Percentiles rank a stretch among this genome's conserved stretches.
These are phyloP conservation scores for Juglanconis juglandina DNA, from an alignment of 2,329 filamentous ascomycete genomes.

Conservation along the genomic window DNA sequence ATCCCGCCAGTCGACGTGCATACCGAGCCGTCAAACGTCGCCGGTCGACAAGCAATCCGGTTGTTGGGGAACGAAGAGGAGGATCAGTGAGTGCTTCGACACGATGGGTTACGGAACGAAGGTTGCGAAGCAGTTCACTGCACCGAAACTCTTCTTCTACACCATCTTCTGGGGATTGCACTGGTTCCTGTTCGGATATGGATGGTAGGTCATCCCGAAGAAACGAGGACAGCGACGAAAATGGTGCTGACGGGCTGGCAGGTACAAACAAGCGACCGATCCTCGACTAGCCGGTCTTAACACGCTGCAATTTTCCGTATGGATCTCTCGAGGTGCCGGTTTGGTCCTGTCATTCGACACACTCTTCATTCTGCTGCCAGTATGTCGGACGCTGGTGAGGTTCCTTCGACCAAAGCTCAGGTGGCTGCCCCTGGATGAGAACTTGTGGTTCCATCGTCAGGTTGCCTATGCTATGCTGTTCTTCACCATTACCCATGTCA, in stretches of 20 bases:
- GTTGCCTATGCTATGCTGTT: slow-evolving; percentile 84
- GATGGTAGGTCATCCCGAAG: slow-evolving; percentile 64
- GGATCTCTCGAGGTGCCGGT: slow-evolving; percentile 92
- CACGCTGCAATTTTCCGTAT: slow-evolving; percentile 80
- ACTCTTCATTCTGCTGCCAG: slow-evolving; percentile 85
- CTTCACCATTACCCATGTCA: slow-evolving; percentile 74
- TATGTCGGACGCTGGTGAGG: slow-evolving; percentile 87
- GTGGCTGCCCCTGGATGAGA: slow-evolving; percentile 93
- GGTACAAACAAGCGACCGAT: slow-evolving; percentile 75
- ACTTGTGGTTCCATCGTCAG: slow-evolving; percentile 94
- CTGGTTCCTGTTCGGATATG: slow-evolving; percentile 73
- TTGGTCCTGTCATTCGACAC: slow-evolving; percentile 80
- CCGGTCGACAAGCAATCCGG: slow-evolving; percentile 51
- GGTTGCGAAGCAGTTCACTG: slow-evolving; percentile 63
- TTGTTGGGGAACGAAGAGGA: slow-evolving; percentile 26
- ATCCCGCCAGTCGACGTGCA: slow-evolving; percentile 12
- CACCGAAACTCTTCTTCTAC: slow-evolving; percentile 74
- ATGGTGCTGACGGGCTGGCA: slow-evolving; percentile 36
- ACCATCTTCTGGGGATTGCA: slow-evolving; percentile 78
- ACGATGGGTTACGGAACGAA: slow-evolving; percentile 38
- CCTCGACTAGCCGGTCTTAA: slow-evolving; percentile 72
- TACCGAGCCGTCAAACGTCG: slow-evolving; percentile 38
- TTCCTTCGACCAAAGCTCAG: slow-evolving; percentile 80
- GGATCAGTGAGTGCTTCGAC: slow-evolving; percentile 25
- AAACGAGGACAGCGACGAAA: background rate